Evolutionary conservation across 176 grass and related monocot species (phyloP).

Genomic region (Pharus latifolius): DNA sequence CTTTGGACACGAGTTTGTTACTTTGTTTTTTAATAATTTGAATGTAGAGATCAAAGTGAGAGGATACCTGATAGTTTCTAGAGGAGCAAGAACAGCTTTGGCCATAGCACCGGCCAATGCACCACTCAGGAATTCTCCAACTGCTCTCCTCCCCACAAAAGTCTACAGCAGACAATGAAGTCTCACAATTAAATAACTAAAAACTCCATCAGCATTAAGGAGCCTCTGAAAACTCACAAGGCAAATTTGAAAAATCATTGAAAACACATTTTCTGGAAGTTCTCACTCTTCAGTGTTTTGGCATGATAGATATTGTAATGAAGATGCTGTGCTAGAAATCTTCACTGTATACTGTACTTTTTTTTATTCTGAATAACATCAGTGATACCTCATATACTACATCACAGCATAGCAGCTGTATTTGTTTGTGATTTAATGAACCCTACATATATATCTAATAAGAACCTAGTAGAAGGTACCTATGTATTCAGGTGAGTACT

Average conservation of each 20-base stretch:
- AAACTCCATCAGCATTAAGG: not conserved
- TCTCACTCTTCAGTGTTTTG: not conserved
- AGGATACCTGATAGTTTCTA: conserved; percentile 70
- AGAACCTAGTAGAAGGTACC: not conserved
- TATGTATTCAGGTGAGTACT: not conserved
- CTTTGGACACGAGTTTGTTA: too few species aligned
- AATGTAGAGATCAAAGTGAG: not conserved
- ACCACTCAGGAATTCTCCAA: conserved; percentile 70
- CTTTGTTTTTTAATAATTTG: too few species aligned
- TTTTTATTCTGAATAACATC: not conserved
- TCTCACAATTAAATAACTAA: not conserved
- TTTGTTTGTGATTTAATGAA: not conserved
- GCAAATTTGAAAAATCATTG: not conserved
- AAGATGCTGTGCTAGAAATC: not conserved
- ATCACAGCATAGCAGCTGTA: not conserved
- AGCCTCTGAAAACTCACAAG: not conserved
- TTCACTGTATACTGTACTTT: not conserved
- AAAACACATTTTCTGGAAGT: not conserved
- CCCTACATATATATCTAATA: not conserved
- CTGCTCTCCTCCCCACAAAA: conserved; percentile 48
- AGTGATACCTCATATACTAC: not conserved
- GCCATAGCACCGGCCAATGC: conserved; percentile 90
- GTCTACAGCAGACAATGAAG: conserved; percentile 20
- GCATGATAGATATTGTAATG: not conserved
- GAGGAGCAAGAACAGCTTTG: conserved; percentile 75